phyloP scores from a whole-genome alignment of 257 asterid genomes.

The Scutellaria baicalensis region DNA sequence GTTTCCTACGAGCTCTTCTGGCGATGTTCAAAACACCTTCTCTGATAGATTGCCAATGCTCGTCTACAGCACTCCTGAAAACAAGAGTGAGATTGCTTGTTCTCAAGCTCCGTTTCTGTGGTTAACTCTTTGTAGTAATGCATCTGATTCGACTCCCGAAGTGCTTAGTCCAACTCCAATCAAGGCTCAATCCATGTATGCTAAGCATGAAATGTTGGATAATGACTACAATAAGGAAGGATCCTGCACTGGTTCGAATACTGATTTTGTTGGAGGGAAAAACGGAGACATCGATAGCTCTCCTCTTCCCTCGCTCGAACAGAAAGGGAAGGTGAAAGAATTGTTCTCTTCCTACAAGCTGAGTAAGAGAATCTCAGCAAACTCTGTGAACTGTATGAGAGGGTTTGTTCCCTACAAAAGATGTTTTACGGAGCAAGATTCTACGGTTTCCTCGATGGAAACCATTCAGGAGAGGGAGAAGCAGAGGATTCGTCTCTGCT shows the following conservation, averaged over 20 bases:
- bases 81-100: not conserved
- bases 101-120: conserved; percentile 28
- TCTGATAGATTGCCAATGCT: conserved; percentile 13
- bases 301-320: not conserved
- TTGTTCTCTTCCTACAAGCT: conserved; percentile 18
- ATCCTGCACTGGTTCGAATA: conserved; percentile 41
- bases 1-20: conserved; percentile 6
- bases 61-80: not conserved
- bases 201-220: conserved; percentile 12
- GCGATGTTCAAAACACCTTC: conserved; percentile 9
- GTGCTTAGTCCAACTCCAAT: conserved; percentile 56
- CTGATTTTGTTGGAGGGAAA: conserved; percentile 23
- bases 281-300: conserved; percentile 20
- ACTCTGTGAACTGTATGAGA: conserved; percentile 24
- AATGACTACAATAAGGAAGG: conserved; percentile 39
- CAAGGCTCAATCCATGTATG: conserved; percentile 21
- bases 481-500: conserved; percentile 51
- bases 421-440: conserved; percentile 44
- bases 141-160: conserved; percentile 17
- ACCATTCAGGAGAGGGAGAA: conserved; percentile 49
- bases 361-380: conserved; percentile 26
- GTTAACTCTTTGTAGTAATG: conserved; percentile 24
- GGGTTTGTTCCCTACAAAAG: conserved; percentile 89
- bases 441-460: conserved; percentile 14
- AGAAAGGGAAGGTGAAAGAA: conserved; percentile 8